Evolutionary conservation across 257 asterid species (phyloP).

Genomic region (Nicotiana obtusifolia): DNA sequence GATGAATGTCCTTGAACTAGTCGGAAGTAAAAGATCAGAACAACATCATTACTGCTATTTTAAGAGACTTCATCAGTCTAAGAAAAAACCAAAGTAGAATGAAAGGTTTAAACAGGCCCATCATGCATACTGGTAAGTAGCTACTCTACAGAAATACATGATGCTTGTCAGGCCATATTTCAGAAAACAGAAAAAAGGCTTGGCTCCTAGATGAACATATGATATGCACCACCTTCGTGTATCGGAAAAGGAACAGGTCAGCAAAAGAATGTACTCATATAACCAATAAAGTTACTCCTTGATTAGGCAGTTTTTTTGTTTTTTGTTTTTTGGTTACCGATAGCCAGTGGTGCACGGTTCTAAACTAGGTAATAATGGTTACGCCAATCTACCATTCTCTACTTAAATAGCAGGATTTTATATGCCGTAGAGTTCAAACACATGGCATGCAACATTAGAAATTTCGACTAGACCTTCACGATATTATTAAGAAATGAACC

Average conservation of each 20-base stretch:
- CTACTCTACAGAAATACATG: neutral
- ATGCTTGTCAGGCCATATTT: neutral
- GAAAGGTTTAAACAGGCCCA: neutral
- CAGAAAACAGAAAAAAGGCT: neutral
- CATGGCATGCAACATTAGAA: neutral
- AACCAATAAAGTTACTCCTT: neutral
- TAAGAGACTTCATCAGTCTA: neutral
- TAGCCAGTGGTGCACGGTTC: no score
- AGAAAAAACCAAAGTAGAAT: neutral
- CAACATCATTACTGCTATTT: neutral
- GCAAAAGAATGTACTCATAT: neutral
- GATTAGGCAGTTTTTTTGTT: no score
- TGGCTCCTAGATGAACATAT: neutral
- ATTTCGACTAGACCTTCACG: neutral
- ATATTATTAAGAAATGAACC: no score
- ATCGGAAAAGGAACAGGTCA: neutral
- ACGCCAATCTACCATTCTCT: no score
- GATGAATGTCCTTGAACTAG: neutral
- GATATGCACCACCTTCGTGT: neutral
- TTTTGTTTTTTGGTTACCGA: no score
- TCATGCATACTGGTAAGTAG: neutral
- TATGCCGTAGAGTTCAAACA: no score
- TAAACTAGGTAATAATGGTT: no score
- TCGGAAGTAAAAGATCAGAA: neutral
- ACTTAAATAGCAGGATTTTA: no score